phyloP scores from a whole-genome alignment of 306 rosid species.

The Citrullus amarus region DNA sequence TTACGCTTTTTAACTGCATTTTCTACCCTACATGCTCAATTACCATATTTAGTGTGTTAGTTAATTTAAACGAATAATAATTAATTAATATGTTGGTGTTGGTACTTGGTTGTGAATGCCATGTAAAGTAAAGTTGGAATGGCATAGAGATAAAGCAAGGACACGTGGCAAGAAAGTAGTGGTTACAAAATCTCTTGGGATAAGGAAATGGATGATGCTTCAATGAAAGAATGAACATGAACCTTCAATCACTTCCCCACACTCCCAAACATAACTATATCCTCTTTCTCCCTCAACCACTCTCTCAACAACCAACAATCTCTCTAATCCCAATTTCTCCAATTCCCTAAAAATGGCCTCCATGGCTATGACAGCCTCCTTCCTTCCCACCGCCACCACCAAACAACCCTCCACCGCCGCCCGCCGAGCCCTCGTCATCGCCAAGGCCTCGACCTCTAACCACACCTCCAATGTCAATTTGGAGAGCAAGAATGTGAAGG shows the following conservation, averaged over 20 bases:
- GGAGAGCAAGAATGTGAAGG: constrained; percentile 19
- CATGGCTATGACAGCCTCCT: constrained; percentile 39
- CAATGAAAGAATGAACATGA: not conserved
- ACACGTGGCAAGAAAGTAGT: not conserved
- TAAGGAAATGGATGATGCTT: constrained; percentile 4
- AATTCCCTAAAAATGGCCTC: constrained; percentile 33
- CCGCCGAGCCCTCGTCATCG: constrained; percentile 21
- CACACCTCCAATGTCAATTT: constrained; percentile 8
- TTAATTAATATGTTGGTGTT: too few relatives aligned
- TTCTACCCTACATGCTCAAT: too few relatives aligned
- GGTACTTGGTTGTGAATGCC: not conserved
- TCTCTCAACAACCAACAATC: not conserved
- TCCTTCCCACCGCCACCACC: constrained; percentile 20
- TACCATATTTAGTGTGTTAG: too few relatives aligned
- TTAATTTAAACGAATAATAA: too few relatives aligned
- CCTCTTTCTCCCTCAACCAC: not conserved
- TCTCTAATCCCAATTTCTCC: not conserved
- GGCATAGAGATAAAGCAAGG: not conserved
- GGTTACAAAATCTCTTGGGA: not conserved
- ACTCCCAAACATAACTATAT: not conserved
- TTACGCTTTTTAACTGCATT: too few relatives aligned
- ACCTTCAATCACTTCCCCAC: not conserved
- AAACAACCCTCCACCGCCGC: constrained; percentile 2
- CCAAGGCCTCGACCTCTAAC: constrained; percentile 26
- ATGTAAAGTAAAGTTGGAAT: not conserved